These are phyloP conservation scores for Protomyces gravidus DNA, from an alignment of 1,139 yeast species.

Conservation along the genomic window DNA sequence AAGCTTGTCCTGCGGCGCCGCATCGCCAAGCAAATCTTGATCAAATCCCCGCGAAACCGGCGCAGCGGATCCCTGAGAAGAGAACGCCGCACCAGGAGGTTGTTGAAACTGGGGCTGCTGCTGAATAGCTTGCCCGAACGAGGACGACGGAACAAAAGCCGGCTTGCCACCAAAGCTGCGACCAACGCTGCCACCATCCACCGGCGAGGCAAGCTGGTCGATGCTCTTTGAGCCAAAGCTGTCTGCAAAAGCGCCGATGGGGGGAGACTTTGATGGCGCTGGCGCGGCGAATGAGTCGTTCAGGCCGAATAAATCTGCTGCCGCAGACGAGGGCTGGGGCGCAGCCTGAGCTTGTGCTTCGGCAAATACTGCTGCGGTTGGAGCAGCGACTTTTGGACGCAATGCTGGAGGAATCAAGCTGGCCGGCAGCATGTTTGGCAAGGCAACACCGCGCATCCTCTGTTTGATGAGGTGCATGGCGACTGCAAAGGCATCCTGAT, in stretches of 20 bases:
- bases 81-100: too few species aligned
- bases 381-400: conserved; percentile 26
- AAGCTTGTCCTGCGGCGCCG: conserved; percentile 38
- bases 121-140: conserved; percentile 54
- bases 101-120: conserved; percentile 36
- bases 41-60: background rate
- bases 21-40: conserved; percentile 29
- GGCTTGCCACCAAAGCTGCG: conserved; percentile 26
- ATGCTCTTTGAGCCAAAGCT: conserved; percentile 14
- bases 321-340: conserved; percentile 28
- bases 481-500: conserved; percentile 77
- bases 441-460: conserved; percentile 65
- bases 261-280: conserved; percentile 37
- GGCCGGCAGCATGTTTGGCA: conserved; percentile 55
- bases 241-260: conserved; percentile 34
- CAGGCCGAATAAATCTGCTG: conserved; percentile 36
- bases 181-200: background rate
- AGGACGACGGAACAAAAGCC: conserved; percentile 57
- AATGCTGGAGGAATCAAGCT: conserved; percentile 36
- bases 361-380: conserved; percentile 31
- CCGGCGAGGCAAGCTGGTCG: conserved; percentile 29
- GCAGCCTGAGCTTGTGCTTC: conserved; percentile 18
- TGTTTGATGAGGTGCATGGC: conserved; percentile 91
- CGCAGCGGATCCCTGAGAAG: background rate
- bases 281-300: conserved; percentile 45